Conservation (phyloP, 371 early-diverging fungal species). For the Amoeboaphelidium protococcarum region DNA sequence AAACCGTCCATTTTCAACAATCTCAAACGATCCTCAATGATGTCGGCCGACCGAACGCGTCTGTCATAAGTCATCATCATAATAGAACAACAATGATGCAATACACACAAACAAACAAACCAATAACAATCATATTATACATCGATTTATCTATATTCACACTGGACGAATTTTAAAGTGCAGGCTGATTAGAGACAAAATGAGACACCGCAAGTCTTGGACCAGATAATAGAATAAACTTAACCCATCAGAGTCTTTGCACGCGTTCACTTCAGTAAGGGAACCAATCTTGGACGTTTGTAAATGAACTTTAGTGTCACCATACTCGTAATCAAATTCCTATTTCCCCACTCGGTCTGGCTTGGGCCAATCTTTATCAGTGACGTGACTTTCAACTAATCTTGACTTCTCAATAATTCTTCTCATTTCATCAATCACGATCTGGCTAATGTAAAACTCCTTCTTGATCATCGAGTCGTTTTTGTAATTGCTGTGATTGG, state of each 20-base stretch:
- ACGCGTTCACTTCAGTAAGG: constrained; percentile 58
- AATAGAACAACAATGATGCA: too few relatives aligned
- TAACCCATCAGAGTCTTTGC: constrained; percentile 80
- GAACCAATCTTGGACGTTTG: constrained; percentile 76
- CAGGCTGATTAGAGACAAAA: constrained; percentile 71
- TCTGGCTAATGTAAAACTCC: constrained; percentile 36
- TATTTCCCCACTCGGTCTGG: constrained; percentile 71
- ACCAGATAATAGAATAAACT: constrained; percentile 79
- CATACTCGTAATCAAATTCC: constrained; percentile 72
- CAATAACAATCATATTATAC: too few relatives aligned
- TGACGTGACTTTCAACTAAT: constrained; percentile 65
- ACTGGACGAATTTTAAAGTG: constrained; percentile 60
- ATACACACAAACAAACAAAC: too few relatives aligned
- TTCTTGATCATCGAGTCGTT: constrained; percentile 85
- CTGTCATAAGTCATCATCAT: too few relatives aligned
- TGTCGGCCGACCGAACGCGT: too few relatives aligned
- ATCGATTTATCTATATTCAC: too few relatives aligned
- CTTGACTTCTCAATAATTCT: constrained; percentile 65
- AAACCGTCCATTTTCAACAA: too few relatives aligned
- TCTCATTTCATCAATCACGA: constrained; percentile 57
- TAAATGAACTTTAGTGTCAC: constrained; percentile 73
- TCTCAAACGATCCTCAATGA: too few relatives aligned
- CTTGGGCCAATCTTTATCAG: constrained; percentile 69
- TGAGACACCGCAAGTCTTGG: constrained; percentile 86
- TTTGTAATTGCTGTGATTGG: constrained; percentile 92